Conservation (phyloP, 257 asterid species). For the Capsicum baccatum region DNA sequence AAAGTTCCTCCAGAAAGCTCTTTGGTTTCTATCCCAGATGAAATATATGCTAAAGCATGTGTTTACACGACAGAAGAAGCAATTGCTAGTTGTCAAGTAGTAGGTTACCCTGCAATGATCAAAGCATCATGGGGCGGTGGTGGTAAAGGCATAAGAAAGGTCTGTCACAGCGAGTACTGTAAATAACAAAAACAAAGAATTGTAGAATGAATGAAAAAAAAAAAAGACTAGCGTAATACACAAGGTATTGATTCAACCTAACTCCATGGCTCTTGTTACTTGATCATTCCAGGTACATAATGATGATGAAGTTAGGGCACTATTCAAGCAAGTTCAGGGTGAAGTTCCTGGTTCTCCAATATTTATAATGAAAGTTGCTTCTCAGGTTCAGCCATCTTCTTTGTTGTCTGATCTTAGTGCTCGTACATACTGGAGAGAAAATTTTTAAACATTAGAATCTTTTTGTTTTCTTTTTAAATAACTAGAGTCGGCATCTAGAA, state of each 20-base stretch:
- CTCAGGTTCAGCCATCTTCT: conserved; percentile 72
- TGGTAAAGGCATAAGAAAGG: conserved; percentile 99
- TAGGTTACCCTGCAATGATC: conserved; percentile 99
- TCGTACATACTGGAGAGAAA: neutral
- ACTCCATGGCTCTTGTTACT: conserved; percentile 20
- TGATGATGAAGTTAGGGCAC: conserved; percentile 94
- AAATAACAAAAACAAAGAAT: neutral
- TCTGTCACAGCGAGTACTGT: conserved; percentile 35
- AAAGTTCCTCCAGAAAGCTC: conserved; percentile 77
- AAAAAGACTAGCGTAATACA: neutral
- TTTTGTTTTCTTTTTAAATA: conserved; percentile 34
- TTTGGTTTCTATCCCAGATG: conserved; percentile 82
- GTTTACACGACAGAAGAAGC: conserved; percentile 98
- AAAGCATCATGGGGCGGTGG: conserved; percentile 99
- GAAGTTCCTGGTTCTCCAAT: conserved; percentile 99
- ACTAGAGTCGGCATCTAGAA: conserved; percentile 98
- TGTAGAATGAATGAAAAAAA: neutral
- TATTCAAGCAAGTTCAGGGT: conserved; percentile 99
- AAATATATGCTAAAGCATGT: conserved; percentile 81
- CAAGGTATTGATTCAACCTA: conserved; percentile 22
- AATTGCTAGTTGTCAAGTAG: conserved; percentile 90
- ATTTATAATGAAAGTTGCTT: conserved; percentile 98
- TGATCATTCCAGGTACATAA: conserved; percentile 74
- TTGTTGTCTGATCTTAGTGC: conserved; percentile 9
- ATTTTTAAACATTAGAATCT: neutral